Conservation (phyloP, 768 basidiomycete species). For the Mrakia gelida region DNA sequence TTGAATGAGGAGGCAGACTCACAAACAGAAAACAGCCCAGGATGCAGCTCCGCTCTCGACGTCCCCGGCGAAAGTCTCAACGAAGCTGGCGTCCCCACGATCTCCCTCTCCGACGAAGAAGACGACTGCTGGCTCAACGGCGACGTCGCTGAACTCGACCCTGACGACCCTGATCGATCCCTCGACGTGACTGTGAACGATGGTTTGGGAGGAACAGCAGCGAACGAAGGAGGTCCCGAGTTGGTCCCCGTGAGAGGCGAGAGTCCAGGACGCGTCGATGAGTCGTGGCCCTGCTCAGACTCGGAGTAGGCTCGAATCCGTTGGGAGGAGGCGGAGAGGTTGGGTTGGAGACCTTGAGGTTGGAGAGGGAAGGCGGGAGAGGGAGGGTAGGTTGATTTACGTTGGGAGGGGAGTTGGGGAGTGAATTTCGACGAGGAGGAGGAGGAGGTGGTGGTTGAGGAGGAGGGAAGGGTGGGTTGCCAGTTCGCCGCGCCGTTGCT, state of each 20-base stretch:
- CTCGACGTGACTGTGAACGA: constrained; percentile 2
- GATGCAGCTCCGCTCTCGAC: constrained; percentile 6
- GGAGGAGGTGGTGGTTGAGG: neutral
- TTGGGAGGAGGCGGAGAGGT: neutral
- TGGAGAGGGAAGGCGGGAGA: neutral
- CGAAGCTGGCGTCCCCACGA: neutral
- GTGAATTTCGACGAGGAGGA: neutral
- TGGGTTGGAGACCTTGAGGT: neutral
- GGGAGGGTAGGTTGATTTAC: neutral
- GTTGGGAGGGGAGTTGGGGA: neutral
- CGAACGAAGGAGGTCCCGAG: neutral
- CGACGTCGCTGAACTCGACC: neutral
- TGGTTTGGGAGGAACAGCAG: neutral
- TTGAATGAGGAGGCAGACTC: too few species aligned
- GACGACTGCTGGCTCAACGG: neutral
- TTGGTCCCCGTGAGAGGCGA: neutral
- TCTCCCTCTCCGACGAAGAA: neutral
- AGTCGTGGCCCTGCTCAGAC: neutral
- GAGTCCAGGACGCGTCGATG: neutral
- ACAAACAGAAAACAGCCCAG: constrained; percentile 5
- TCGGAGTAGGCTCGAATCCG: neutral
- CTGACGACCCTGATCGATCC: neutral
- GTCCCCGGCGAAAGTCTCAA: neutral
- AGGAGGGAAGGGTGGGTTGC: neutral
- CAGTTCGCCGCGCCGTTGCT: neutral